phyloP scores from a whole-genome alignment of 2,329 filamentous ascomycete species.

The Ophiostoma tasmaniense region DNA sequence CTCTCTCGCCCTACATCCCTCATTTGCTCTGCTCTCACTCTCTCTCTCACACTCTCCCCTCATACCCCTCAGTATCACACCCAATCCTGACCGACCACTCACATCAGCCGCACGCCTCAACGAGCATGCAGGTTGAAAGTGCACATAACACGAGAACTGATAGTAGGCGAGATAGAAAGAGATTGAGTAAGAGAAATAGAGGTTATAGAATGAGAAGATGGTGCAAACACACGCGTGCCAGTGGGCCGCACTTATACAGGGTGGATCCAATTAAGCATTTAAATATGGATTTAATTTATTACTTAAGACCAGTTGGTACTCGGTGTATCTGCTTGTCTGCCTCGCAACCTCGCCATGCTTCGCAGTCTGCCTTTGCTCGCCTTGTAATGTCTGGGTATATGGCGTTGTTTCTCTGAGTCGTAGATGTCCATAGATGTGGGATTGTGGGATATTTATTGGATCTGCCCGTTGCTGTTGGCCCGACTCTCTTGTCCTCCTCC shows the following conservation, averaged over 20 bases:
- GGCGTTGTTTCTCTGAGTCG: too few relatives aligned
- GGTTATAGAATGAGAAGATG: not conserved
- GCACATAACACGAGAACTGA: too few relatives aligned
- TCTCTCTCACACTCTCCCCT: not conserved
- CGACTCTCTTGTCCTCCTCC: too few relatives aligned
- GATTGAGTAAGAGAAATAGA: too few relatives aligned
- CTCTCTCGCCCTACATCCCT: not conserved
- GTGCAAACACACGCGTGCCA: not conserved
- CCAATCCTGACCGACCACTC: not conserved
- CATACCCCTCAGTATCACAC: slow-evolving; percentile 1
- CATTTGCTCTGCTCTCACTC: not conserved
- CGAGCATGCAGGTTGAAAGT: not conserved
- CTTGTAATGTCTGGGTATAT: not conserved
- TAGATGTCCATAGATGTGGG: too few relatives aligned
- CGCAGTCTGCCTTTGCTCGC: not conserved
- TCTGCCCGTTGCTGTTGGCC: too few relatives aligned
- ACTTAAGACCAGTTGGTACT: not conserved
- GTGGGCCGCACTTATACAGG: not conserved
- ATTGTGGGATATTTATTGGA: not conserved
- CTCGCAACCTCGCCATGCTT: not conserved
- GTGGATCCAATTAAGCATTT: not conserved
- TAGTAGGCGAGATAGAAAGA: too few relatives aligned
- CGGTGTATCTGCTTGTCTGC: not conserved
- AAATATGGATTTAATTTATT: not conserved
- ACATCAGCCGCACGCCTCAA: not conserved